Conservation (phyloP, 2,329 filamentous ascomycete species). For the Pseudohalonectria lignicola region DNA sequence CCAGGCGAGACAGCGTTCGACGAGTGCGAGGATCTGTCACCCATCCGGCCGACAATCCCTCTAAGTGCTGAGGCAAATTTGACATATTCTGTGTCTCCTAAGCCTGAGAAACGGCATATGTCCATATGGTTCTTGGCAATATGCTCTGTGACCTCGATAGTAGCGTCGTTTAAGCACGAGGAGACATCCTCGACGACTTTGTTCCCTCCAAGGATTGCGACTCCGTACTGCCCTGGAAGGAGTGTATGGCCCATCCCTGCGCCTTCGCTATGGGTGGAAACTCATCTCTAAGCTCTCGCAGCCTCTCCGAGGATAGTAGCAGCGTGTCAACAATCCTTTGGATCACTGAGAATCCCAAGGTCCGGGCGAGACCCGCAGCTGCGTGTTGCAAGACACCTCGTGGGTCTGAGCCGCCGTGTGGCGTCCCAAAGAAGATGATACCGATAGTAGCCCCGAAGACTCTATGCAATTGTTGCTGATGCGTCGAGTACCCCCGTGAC, state of each 20-base stretch:
- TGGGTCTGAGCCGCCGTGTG: constrained; percentile 16
- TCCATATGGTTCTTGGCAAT: constrained; percentile 20
- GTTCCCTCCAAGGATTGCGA: not conserved
- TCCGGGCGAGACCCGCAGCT: constrained; percentile 10
- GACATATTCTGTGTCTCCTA: constrained; percentile 8
- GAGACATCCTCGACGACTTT: constrained; percentile 23
- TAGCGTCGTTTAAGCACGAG: constrained; percentile 17
- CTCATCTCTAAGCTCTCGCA: constrained; percentile 11
- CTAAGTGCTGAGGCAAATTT: not conserved
- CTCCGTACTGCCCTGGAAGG: constrained; percentile 17
- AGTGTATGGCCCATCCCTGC: constrained; percentile 17
- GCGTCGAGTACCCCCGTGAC: constrained; percentile 4
- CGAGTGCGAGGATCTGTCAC: not conserved
- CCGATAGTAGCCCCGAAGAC: constrained; percentile 12
- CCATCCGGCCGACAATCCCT: not conserved
- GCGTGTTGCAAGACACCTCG: constrained; percentile 11
- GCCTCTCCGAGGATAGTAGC: not conserved
- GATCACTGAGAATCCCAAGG: constrained; percentile 4
- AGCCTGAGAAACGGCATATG: constrained; percentile 19
- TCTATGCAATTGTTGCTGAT: constrained; percentile 3
- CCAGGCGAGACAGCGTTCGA: not conserved
- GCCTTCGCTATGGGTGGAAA: constrained; percentile 15
- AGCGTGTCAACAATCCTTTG: not conserved
- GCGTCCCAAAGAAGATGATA: constrained; percentile 20
- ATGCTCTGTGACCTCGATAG: constrained; percentile 18